Evolutionary conservation across 768 basidiomycete species (phyloP).

Genomic region (Pleurotus eryngii): DNA sequence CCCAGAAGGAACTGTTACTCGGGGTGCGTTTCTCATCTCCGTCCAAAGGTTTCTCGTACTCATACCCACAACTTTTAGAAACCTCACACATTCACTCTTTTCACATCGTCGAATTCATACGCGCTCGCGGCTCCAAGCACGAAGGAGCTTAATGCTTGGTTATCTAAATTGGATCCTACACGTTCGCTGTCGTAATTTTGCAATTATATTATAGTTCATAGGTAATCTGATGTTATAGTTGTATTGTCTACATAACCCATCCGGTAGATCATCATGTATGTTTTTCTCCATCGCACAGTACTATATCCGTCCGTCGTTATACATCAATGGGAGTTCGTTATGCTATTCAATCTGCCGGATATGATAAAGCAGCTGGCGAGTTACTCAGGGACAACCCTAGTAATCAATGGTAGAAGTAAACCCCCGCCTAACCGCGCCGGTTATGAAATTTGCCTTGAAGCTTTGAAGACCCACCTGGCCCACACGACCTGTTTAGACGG

Average conservation of each 20-base stretch:
- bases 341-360: background rate
- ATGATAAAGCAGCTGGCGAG: background rate
- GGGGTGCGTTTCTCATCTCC: conserved; percentile 54
- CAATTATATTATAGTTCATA: background rate
- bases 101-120: conserved; percentile 90
- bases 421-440: no score
- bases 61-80: conserved; percentile 43
- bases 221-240: conserved; percentile 1
- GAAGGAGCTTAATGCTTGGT: conserved; percentile 87
- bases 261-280: conserved; percentile 5
- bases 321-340: no score
- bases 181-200: conserved; percentile 39
- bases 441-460: no score
- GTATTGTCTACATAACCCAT: background rate
- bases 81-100: conserved; percentile 84
- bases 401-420: background rate
- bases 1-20: conserved; percentile 82
- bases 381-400: background rate
- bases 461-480: no score
- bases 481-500: no score
- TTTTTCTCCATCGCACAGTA: conserved; percentile 2
- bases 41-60: conserved; percentile 8
- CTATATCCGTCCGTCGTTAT: background rate
- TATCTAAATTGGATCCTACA: conserved; percentile 79
- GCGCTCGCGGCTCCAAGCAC: conserved; percentile 77